A percentile compares a stretch with the other conserved stretches of the same genome.
Evolutionary conservation across 257 asterid genomes (phyloP).

Genomic region (Ilex aquifolium): DNA sequence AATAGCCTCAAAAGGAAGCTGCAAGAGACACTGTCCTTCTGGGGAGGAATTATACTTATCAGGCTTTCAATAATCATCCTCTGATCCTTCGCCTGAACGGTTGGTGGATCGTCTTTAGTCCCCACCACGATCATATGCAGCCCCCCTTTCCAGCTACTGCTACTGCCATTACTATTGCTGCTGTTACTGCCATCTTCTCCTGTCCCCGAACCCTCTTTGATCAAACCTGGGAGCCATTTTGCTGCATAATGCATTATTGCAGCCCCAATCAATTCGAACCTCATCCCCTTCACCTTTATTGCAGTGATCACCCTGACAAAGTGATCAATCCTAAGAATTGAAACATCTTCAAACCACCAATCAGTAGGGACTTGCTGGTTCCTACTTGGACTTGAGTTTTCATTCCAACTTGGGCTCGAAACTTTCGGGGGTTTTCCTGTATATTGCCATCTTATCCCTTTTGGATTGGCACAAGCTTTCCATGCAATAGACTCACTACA

Average conservation of each 20-base stretch:
- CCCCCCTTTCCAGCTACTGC: conserved; percentile 68
- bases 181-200: conserved; percentile 32
- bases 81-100: conserved; percentile 67
- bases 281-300: conserved; percentile 88
- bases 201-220: conserved; percentile 38
- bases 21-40: conserved; percentile 14
- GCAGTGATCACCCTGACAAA: conserved; percentile 85
- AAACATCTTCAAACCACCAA: conserved; percentile 97
- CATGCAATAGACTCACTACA: conserved; percentile 96
- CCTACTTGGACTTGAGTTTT: conserved; percentile 57
- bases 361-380: conserved; percentile 73
- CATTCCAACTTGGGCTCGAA: conserved; percentile 86
- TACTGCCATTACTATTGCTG: conserved; percentile 17
- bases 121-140: conserved; percentile 76
- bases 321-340: conserved; percentile 80
- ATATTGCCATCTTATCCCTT: conserved; percentile 91
- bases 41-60: conserved; percentile 86
- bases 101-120: conserved; percentile 39
- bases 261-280: conserved; percentile 77
- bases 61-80: conserved; percentile 84
- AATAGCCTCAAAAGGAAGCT: background rate
- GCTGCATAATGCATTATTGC: conserved; percentile 62
- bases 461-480: conserved; percentile 97
- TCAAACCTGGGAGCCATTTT: conserved; percentile 75
- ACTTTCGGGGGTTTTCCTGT: conserved; percentile 57